Evolutionary conservation across 768 basidiomycete genomes (phyloP), one percentile per base, ranked within the genome.

Genomic region (Leucocoprinus sp.): DNA sequence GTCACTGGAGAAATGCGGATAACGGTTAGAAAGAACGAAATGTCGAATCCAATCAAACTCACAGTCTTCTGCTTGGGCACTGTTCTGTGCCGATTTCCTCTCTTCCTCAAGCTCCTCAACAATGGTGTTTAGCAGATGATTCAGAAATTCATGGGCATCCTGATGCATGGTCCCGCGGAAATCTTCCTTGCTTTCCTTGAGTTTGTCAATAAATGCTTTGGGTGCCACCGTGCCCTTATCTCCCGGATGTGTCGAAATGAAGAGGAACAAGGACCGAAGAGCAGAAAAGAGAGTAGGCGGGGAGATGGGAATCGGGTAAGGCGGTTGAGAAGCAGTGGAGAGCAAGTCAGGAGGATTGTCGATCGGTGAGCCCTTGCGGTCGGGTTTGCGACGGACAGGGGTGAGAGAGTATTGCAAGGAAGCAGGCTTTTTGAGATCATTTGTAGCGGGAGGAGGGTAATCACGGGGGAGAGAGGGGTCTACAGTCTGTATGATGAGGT

Each of bases 71-170:
- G 64, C 70, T 14, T 70, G 68, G 26, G 60, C 57, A 15, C 51
- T 53, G 42, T 63, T 64, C 44, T 64, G 60, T n/a, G 55, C 54
- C 35, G 59, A 67, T 55, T 70, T 80, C 57, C 63, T 72, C 48
- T 84, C 83, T 50, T 79, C 76, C 57, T 93, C 88, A 53, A 95
- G 77, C 60, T 97, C 93, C 63, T 98, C 95, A 27, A 92, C 84
- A 39, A 99, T 82, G 60, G 74, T 82, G 63, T 99, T 99, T 44
- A 99, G 68, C 21, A 97, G 67, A 64, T 85, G 97, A 60, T 93
- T 96, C 33, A 97, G 71, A 63, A 99, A 98, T 64, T 99, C 96
- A 65, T 98, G 96, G 2, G 96, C 96, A 61, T 99, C 96, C 60
- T 99, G 96, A 60, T 99, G 96, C 76, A 87, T 85, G 12, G 87